These are phyloP conservation scores for Colletotrichum simmondsii DNA, from an alignment of 2,329 filamentous ascomycete genomes.

Conservation along the genomic window DNA sequence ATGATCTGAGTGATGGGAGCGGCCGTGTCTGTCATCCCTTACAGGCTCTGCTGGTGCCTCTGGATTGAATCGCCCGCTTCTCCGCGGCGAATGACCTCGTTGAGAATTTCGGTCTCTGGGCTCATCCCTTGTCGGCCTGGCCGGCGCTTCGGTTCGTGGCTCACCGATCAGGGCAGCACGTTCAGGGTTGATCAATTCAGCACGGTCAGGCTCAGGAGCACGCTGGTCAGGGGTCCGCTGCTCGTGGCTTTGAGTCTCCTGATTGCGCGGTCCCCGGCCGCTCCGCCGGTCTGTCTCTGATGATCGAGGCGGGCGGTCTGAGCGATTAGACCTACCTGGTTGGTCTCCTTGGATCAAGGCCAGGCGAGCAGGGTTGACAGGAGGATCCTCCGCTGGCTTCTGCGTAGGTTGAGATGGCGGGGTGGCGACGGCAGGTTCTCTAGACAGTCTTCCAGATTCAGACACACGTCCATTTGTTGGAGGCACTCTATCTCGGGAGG, in stretches of 20 bases:
- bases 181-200: constrained; percentile 59
- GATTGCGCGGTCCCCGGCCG: constrained; percentile 37
- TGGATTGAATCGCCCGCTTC: constrained; percentile 47
- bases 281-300: constrained; percentile 31
- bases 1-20: constrained; percentile 51
- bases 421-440: constrained; percentile 38
- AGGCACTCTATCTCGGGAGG: constrained; percentile 46
- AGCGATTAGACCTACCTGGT: constrained; percentile 21
- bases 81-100: constrained; percentile 62
- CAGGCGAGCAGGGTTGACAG: constrained; percentile 67
- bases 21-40: constrained; percentile 60
- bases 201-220: constrained; percentile 40
- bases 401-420: constrained; percentile 39
- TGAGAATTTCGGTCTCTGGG: constrained; percentile 42
- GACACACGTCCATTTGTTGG: constrained; percentile 39
- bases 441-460: constrained; percentile 39
- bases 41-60: constrained; percentile 48
- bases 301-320: constrained; percentile 22
- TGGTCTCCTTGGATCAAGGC: constrained; percentile 56
- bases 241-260: constrained; percentile 1
- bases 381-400: constrained; percentile 54
- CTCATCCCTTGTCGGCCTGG: constrained; percentile 55
- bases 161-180: constrained; percentile 59
- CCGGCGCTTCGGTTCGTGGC: constrained; percentile 44
- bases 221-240: constrained; percentile 40